phyloP scores from a whole-genome alignment of 176 grass and related monocot species.

The Carex pumila region DNA sequence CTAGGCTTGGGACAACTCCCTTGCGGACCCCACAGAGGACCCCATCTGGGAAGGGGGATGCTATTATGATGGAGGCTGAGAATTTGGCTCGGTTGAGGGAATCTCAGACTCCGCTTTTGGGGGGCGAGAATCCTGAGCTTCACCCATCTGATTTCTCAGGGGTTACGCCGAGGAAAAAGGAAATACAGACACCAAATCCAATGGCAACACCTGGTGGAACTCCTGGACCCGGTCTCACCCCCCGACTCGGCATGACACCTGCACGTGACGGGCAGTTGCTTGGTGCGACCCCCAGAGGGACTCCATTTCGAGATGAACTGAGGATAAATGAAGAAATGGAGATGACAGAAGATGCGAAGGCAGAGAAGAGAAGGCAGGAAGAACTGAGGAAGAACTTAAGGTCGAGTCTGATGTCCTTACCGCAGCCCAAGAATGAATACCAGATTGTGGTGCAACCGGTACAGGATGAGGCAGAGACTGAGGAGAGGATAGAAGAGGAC shows the following conservation, averaged over 20 bases:
- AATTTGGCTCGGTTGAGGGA: constrained; percentile 85
- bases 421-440: constrained; percentile 83
- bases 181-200: constrained; percentile 84
- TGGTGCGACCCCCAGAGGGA: constrained; percentile 59
- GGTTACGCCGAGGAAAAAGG: constrained; percentile 73
- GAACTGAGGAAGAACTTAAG: constrained; percentile 58
- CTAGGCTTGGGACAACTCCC: constrained; percentile 60
- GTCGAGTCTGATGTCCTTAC: constrained; percentile 55
- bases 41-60: constrained; percentile 71
- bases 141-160: constrained; percentile 91
- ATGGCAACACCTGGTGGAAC: constrained; percentile 72
- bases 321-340: constrained; percentile 80
- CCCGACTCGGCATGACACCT: constrained; percentile 73
- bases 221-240: constrained; percentile 63
- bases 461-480: constrained; percentile 43
- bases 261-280: constrained; percentile 57
- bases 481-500: constrained; percentile 83
- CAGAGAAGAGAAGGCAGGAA: constrained; percentile 56
- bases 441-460: constrained; percentile 72
- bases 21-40: constrained; percentile 77
- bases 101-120: constrained; percentile 89
- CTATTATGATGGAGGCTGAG: constrained; percentile 99
- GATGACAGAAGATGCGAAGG: constrained; percentile 51
- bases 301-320: constrained; percentile 77
- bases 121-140: constrained; percentile 83